Evolutionary conservation across 495 filamentous ascomycete species (phyloP).

Genomic region (Talaromyces thailandensis): DNA sequence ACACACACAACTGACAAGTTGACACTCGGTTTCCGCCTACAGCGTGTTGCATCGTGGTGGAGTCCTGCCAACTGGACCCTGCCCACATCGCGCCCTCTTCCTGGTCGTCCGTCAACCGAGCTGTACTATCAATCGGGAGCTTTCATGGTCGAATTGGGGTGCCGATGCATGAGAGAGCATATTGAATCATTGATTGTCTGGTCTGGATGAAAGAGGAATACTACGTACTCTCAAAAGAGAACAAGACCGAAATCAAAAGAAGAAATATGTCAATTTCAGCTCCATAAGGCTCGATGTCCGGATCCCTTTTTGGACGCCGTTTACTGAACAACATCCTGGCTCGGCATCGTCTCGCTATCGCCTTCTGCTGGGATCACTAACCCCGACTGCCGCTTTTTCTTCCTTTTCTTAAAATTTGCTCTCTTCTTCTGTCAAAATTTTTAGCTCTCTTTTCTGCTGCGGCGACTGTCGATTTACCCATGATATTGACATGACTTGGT

Average conservation of each 20-base stretch:
- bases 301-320: neutral
- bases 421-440: neutral
- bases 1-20: neutral
- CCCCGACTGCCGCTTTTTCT: neutral
- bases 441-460: neutral
- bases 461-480: neutral
- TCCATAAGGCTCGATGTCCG: neutral
- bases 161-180: neutral
- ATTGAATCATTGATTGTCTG: neutral
- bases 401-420: neutral
- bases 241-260: neutral
- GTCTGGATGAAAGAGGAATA: neutral
- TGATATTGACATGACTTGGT: neutral
- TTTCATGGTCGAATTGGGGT: neutral
- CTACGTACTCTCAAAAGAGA: neutral
- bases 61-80: constrained; percentile 1
- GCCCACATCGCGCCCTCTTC: constrained; percentile 4
- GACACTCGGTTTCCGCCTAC: neutral
- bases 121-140: neutral
- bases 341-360: neutral
- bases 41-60: constrained; percentile 3
- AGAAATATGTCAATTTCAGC: neutral
- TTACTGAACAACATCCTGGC: neutral
- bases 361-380: neutral
- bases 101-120: neutral